Evolutionary conservation across 1,284 basidiomycete genomes (phyloP).

Genomic region (Blastosporella zonata): DNA sequence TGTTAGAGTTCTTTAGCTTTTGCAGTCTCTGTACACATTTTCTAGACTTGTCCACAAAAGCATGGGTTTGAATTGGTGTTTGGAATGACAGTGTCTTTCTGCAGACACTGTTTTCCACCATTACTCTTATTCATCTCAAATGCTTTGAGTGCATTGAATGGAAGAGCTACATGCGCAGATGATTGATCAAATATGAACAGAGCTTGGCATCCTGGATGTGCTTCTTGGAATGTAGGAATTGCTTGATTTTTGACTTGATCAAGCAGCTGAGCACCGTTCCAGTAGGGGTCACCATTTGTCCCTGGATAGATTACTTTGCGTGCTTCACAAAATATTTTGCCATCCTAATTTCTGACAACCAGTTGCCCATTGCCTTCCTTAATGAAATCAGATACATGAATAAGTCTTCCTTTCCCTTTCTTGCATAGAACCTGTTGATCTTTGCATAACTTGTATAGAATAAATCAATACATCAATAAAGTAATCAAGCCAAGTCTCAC

Average conservation of each 20-base stretch:
- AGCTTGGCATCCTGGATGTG: slow-evolving; percentile 6
- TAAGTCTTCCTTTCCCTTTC: background rate
- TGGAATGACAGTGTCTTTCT: background rate
- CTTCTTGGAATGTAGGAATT: slow-evolving; percentile 9
- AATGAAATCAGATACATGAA: slow-evolving; percentile 1
- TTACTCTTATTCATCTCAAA: background rate
- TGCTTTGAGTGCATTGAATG: background rate
- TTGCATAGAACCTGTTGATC: background rate
- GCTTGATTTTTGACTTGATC: background rate
- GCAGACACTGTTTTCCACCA: background rate
- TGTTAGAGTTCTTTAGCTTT: background rate
- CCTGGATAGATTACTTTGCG: slow-evolving; percentile 10
- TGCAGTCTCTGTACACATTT: background rate
- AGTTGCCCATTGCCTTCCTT: background rate
- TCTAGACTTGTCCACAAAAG: background rate
- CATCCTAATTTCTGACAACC: background rate
- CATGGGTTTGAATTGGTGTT: background rate
- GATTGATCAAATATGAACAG: slow-evolving; percentile 13
- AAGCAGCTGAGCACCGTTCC: slow-evolving; percentile 4
- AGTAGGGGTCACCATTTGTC: slow-evolving; percentile 3
- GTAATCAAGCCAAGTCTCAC: background rate
- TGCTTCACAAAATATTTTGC: background rate
- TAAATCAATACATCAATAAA: background rate
- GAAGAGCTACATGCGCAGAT: slow-evolving; percentile 9
- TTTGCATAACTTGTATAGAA: background rate